Conservation (phyloP, 495 filamentous ascomycete genomes). For the Lasiosphaeriaceae sp. region DNA sequence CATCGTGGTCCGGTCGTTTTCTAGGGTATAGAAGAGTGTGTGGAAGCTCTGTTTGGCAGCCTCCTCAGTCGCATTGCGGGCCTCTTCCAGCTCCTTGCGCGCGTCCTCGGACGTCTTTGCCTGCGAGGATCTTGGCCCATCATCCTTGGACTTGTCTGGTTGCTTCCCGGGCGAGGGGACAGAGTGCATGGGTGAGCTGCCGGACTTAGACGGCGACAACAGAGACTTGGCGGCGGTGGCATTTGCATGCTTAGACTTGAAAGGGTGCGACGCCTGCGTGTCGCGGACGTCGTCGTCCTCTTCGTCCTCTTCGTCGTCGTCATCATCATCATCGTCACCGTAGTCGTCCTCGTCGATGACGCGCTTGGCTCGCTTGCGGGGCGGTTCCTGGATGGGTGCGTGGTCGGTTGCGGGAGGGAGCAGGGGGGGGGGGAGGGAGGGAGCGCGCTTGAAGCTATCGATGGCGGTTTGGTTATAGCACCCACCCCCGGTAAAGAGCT, state of each 20-base stretch:
- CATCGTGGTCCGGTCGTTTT: constrained; percentile 94
- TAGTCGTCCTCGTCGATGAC: constrained; percentile 73
- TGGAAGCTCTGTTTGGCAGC: constrained; percentile 84
- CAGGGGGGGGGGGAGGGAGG: constrained; percentile 25
- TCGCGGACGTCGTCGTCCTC: constrained; percentile 41
- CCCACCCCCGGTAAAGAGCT: constrained; percentile 79
- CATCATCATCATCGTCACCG: constrained; percentile 82
- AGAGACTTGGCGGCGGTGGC: constrained; percentile 42
- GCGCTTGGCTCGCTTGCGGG: constrained; percentile 47
- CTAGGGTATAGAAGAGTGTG: constrained; percentile 88
- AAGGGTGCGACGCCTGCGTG: constrained; percentile 44
- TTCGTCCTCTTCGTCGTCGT: constrained; percentile 60
- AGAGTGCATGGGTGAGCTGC: constrained; percentile 54
- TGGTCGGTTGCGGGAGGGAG: constrained; percentile 46
- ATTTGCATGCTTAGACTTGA: constrained; percentile 57
- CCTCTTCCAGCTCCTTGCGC: constrained; percentile 89
- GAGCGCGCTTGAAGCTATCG: constrained; percentile 35
- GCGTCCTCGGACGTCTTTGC: constrained; percentile 73
- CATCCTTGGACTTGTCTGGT: constrained; percentile 44
- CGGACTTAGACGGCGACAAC: constrained; percentile 54
- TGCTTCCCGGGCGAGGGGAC: constrained; percentile 48
- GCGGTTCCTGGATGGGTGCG: constrained; percentile 42
- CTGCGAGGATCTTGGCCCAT: constrained; percentile 43
- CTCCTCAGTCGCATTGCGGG: constrained; percentile 89
- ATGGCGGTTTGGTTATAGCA: constrained; percentile 43